Conservation (phyloP, 1,284 basidiomycete genomes). For the Malassezia globosa region DNA sequence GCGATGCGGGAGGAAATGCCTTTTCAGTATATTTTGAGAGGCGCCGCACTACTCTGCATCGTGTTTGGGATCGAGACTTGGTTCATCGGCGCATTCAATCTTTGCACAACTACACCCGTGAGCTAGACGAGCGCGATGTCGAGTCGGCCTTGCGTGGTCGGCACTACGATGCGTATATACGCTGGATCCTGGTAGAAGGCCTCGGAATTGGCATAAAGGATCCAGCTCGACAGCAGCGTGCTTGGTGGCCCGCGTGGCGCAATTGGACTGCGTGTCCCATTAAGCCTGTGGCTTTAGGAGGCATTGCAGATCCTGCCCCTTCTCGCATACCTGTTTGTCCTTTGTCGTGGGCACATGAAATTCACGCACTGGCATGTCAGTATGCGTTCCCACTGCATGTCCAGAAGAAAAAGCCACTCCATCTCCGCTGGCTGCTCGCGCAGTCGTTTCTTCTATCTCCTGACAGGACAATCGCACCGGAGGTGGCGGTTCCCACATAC, state of each 20-base stretch:
- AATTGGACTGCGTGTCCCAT: neutral
- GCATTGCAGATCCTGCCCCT: neutral
- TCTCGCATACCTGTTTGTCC: neutral
- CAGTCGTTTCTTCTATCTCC: too few relatives aligned
- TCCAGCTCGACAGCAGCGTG: neutral
- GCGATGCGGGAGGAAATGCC: conserved; percentile 72
- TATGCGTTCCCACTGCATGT: neutral
- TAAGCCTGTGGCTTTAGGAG: neutral
- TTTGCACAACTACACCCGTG: conserved; percentile 62
- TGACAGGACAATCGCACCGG: too few relatives aligned
- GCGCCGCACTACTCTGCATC: conserved; percentile 56
- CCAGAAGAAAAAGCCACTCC: too few relatives aligned
- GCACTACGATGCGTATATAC: conserved; percentile 77
- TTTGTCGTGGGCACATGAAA: neutral
- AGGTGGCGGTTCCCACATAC: neutral
- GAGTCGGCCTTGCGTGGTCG: conserved; percentile 64
- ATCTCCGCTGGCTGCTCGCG: neutral
- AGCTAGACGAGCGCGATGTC: conserved; percentile 56
- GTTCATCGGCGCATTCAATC: conserved; percentile 69
- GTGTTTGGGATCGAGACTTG: conserved; percentile 70
- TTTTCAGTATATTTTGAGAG: conserved; percentile 47
- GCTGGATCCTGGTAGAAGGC: conserved; percentile 74
- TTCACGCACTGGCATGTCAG: neutral
- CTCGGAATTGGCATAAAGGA: conserved; percentile 37
- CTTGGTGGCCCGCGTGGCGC: neutral